phyloP scores from a whole-genome alignment of 306 rosid genomes.

The Vicia villosa region DNA sequence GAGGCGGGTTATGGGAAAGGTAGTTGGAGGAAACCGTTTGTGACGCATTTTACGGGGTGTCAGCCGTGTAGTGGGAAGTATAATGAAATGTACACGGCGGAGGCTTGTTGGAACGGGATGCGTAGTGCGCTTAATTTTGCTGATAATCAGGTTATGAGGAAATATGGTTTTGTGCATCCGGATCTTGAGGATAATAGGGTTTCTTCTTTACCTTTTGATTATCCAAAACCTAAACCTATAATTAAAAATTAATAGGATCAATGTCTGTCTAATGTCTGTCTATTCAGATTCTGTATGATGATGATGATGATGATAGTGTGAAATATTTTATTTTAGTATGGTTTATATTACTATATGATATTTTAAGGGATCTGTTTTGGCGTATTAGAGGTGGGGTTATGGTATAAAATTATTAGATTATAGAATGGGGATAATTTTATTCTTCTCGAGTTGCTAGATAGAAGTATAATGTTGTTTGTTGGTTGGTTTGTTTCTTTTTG shows the following conservation, averaged over 20 bases:
- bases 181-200: slow-evolving; percentile 41
- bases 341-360: not conserved
- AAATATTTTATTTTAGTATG: not conserved
- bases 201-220: slow-evolving; percentile 62
- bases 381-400: not conserved
- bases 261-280: slow-evolving; percentile 2
- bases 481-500: slow-evolving; percentile 31
- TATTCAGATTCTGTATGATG: slow-evolving; percentile 31
- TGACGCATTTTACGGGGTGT: slow-evolving; percentile 89
- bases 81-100: slow-evolving; percentile 57
- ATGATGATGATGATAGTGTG: not conserved
- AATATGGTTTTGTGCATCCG: slow-evolving; percentile 57
- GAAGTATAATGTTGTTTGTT: slow-evolving; percentile 30
- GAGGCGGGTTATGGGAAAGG: slow-evolving; percentile 54
- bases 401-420: not conserved
- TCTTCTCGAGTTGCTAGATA: slow-evolving; percentile 33
- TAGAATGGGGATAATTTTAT: slow-evolving; percentile 13
- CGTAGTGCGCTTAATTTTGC: slow-evolving; percentile 68
- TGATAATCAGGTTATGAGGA: slow-evolving; percentile 80
- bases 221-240: slow-evolving; percentile 46
- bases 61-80: slow-evolving; percentile 90
- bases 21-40: slow-evolving; percentile 72
- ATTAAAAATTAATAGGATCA: not conserved
- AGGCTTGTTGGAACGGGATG: slow-evolving; percentile 81
- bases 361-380: slow-evolving; percentile 11